Evolutionary conservation across 2,329 filamentous ascomycete species (phyloP).

Genomic region (Lizonia empirigonia): DNA sequence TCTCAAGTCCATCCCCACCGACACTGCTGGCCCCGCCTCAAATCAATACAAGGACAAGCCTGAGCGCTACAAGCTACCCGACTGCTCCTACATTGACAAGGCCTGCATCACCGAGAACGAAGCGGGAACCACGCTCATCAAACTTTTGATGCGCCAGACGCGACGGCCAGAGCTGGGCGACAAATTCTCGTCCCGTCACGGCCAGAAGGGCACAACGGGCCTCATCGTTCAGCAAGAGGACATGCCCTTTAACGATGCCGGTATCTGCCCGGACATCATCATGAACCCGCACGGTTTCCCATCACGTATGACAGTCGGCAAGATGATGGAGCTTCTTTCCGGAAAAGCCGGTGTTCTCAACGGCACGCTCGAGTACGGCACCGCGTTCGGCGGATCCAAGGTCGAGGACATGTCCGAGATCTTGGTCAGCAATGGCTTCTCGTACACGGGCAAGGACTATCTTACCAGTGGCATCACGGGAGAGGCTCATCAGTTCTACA

Average conservation of each 20-base stretch:
- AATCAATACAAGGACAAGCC: slow-evolving; percentile 69
- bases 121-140: slow-evolving; percentile 81
- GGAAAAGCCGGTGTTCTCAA: slow-evolving; percentile 90
- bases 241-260: slow-evolving; percentile 91
- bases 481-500: slow-evolving; percentile 90
- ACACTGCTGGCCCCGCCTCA: slow-evolving; percentile 72
- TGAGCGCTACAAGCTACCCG: slow-evolving; percentile 80
- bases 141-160: slow-evolving; percentile 95
- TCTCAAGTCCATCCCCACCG: slow-evolving; percentile 84
- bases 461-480: slow-evolving; percentile 95
- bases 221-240: slow-evolving; percentile 97
- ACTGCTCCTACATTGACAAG: slow-evolving; percentile 92
- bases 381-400: slow-evolving; percentile 79
- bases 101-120: slow-evolving; percentile 92
- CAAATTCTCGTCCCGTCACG: slow-evolving; percentile 98
- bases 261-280: slow-evolving; percentile 96
- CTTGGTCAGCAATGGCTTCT: slow-evolving; percentile 87
- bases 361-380: slow-evolving; percentile 89
- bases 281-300: slow-evolving; percentile 99
- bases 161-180: slow-evolving; percentile 93
- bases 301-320: slow-evolving; percentile 98
- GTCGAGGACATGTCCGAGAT: slow-evolving; percentile 88
- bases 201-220: slow-evolving; percentile 96
- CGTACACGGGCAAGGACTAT: slow-evolving; percentile 96
- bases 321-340: slow-evolving; percentile 92